These are phyloP conservation scores for Aspergillus sp. DNA, from an alignment of 2,329 filamentous ascomycete genomes.

Conservation along the genomic window DNA sequence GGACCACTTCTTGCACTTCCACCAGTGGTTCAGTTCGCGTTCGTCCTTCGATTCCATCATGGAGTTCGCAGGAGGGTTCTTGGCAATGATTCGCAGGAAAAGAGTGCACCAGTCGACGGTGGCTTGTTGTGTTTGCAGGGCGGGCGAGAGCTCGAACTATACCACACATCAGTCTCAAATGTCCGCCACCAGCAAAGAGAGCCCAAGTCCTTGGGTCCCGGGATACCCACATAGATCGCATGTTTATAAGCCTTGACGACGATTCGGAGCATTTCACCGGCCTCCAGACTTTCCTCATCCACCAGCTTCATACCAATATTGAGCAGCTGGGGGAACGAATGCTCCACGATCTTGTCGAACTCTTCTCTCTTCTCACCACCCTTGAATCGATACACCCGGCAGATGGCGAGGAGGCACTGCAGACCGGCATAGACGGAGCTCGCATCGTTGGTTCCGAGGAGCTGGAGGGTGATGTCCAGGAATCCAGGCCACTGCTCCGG, in stretches of 20 bases:
- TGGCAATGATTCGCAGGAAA: slow-evolving; percentile 86
- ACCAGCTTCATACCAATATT: slow-evolving; percentile 85
- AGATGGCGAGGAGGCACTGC: slow-evolving; percentile 91
- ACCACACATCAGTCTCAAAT: slow-evolving; percentile 28
- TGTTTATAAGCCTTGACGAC: slow-evolving; percentile 98
- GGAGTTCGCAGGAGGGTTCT: slow-evolving; percentile 74
- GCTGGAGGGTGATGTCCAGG: slow-evolving; percentile 85
- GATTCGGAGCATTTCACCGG: slow-evolving; percentile 92
- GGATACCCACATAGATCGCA: slow-evolving; percentile 78
- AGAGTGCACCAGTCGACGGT: slow-evolving; percentile 96
- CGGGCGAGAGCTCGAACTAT: slow-evolving; percentile 80
- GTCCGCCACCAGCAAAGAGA: not conserved
- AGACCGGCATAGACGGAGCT: slow-evolving; percentile 87
- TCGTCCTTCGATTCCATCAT: slow-evolving; percentile 79
- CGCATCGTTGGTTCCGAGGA: slow-evolving; percentile 83
- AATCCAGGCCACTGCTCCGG: slow-evolving; percentile 92
- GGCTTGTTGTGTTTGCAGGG: slow-evolving; percentile 73
- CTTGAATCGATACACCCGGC: slow-evolving; percentile 94
- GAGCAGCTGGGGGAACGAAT: slow-evolving; percentile 84
- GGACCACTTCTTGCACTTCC: slow-evolving; percentile 99
- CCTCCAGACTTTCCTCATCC: slow-evolving; percentile 87
- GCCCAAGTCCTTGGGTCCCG: not conserved
- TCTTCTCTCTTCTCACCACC: slow-evolving; percentile 76
- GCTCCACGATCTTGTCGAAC: slow-evolving; percentile 91
- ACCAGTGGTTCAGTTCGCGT: slow-evolving; percentile 94